These are phyloP conservation scores for Kwoniella pini DNA, from an alignment of 768 basidiomycete species.

Conservation along the genomic window DNA sequence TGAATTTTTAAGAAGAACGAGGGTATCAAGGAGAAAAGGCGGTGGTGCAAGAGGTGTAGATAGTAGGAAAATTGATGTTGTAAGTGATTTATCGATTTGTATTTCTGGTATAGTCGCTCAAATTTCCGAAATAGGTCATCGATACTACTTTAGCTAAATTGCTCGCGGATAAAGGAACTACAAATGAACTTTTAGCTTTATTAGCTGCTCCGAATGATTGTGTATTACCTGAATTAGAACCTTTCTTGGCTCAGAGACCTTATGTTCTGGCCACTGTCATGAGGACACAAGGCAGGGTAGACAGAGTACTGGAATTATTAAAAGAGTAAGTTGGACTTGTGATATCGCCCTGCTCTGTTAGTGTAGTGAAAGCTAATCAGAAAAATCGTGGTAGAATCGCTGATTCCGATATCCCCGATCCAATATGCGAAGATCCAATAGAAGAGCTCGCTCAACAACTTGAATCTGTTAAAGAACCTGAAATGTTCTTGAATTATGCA, in stretches of 20 bases:
- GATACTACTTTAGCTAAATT: slow-evolving; percentile 79
- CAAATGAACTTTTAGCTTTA: slow-evolving; percentile 64
- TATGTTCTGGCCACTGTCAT: slow-evolving; percentile 67
- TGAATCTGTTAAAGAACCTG: slow-evolving; percentile 63
- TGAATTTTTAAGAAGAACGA: slow-evolving; percentile 66
- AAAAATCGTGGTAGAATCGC: slow-evolving; percentile 59
- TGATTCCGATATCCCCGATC: slow-evolving; percentile 67
- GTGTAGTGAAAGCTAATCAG: neutral
- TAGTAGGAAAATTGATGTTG: slow-evolving; percentile 49
- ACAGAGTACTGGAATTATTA: slow-evolving; percentile 69
- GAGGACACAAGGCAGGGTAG: slow-evolving; percentile 61
- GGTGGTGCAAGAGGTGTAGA: slow-evolving; percentile 40
- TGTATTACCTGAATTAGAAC: slow-evolving; percentile 66
- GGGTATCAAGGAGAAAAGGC: slow-evolving; percentile 56
- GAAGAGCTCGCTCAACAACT: slow-evolving; percentile 65
- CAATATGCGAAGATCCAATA: slow-evolving; percentile 66
- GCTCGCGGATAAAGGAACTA: slow-evolving; percentile 65
- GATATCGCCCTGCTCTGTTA: neutral
- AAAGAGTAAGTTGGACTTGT: slow-evolving; percentile 61
- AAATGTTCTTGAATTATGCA: slow-evolving; percentile 71
- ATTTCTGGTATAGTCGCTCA: no score
- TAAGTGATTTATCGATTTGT: slow-evolving; percentile 16
- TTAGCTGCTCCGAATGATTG: slow-evolving; percentile 63
- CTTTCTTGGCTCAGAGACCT: slow-evolving; percentile 63
- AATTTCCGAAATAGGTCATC: slow-evolving; percentile 61